These are phyloP conservation scores for Oropetium thomaeum DNA, from an alignment of 176 grass and related monocot genomes.

Conservation along the genomic window DNA sequence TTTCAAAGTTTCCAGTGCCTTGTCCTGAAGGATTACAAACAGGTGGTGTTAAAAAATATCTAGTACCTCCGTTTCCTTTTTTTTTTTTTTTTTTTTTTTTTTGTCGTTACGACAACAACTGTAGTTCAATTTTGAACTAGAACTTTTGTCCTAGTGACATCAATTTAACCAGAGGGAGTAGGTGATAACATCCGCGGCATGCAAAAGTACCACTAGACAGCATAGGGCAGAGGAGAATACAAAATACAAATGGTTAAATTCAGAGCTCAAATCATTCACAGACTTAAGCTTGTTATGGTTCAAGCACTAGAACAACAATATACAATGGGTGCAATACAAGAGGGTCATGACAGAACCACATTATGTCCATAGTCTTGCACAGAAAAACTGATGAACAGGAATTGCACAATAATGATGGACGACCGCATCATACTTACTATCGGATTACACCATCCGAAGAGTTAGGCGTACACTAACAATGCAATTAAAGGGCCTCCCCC, in stretches of 20 bases:
- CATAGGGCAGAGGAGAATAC: no score
- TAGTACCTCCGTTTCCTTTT: no score
- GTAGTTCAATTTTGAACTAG: no score
- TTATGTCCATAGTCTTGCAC: neutral
- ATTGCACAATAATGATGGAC: slow-evolving; percentile 16
- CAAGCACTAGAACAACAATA: neutral
- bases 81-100: no score
- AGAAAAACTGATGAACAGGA: slow-evolving; percentile 17
- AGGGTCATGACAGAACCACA: slow-evolving; percentile 4
- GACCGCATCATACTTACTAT: slow-evolving; percentile 41
- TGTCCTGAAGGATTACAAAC: neutral
- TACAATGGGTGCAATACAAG: neutral
- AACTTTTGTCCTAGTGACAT: no score
- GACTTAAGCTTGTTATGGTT: neutral
- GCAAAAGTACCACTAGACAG: neutral
- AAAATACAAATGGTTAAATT: neutral
- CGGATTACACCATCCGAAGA: slow-evolving; percentile 10
- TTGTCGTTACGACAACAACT: no score
- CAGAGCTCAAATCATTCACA: neutral
- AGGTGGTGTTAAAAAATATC: neutral
- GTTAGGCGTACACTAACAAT: slow-evolving; percentile 29
- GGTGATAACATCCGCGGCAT: neutral
- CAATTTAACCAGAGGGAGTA: no score
- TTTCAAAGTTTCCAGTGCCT: neutral
- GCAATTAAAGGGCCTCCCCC: slow-evolving; percentile 18